Percentiles rank a stretch among this genome's conserved stretches.
Evolutionary conservation across 306 rosid species (phyloP).

Genomic region (Hippophae gyantsensis): DNA sequence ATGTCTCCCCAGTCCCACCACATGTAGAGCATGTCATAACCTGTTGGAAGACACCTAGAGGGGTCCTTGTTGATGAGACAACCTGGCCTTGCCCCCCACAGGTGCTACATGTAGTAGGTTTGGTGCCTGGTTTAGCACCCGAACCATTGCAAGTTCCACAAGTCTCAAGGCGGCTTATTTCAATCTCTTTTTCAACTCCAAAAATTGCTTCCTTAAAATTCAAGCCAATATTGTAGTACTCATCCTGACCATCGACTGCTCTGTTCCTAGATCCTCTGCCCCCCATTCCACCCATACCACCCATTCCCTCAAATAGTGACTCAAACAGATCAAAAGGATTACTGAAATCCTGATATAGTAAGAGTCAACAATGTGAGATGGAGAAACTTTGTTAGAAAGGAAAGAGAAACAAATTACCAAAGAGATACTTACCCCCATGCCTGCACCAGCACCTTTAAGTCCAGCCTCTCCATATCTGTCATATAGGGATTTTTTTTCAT

Average conservation of each 20-base stretch:
- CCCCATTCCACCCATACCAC: conserved; percentile 41
- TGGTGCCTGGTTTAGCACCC: conserved; percentile 92
- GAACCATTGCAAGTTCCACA: conserved; percentile 93
- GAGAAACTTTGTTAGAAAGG: neutral
- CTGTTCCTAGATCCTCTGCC: conserved; percentile 48
- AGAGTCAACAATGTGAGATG: conserved; percentile 9
- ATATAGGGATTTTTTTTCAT: conserved; percentile 76
- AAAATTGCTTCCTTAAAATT: conserved; percentile 93
- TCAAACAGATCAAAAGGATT: conserved; percentile 61
- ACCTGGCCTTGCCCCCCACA: conserved; percentile 99
- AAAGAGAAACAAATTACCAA: neutral
- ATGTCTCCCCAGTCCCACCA: conserved; percentile 77
- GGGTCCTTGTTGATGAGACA: conserved; percentile 80
- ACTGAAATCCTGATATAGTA: conserved; percentile 45
- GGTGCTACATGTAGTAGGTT: conserved; percentile 66
- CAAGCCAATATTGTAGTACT: conserved; percentile 64
- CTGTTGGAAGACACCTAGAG: conserved; percentile 95
- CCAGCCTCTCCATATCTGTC: conserved; percentile 97
- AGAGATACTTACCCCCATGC: conserved; percentile 64
- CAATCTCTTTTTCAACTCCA: conserved; percentile 94
- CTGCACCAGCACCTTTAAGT: conserved; percentile 81
- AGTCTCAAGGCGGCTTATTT: conserved; percentile 71
- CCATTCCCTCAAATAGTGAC: conserved; percentile 47
- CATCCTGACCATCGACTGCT: conserved; percentile 57
- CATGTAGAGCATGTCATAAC: conserved; percentile 95